phyloP scores from a whole-genome alignment of 73 alveolate genomes.

The Tetrahymena thermophila region DNA sequence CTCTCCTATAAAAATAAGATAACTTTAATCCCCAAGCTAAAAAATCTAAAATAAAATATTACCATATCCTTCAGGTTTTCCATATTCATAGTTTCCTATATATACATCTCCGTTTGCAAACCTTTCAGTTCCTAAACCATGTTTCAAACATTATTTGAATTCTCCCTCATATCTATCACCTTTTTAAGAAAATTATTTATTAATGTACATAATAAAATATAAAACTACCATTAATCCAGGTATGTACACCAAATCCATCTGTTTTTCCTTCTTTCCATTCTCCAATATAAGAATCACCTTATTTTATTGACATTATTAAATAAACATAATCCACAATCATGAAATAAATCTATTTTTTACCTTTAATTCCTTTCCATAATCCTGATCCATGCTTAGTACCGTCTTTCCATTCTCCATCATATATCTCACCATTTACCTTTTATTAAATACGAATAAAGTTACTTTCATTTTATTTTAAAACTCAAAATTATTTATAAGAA shows the following conservation, averaged over 20 bases:
- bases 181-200: background rate
- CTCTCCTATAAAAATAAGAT: background rate
- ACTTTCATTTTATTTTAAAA: background rate
- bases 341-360: background rate
- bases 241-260: conserved; percentile 39
- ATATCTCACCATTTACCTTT: conserved; percentile 31
- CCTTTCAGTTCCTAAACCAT: conserved; percentile 59
- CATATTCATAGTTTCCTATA: conserved; percentile 55
- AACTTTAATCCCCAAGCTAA: background rate
- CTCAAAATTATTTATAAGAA: background rate
- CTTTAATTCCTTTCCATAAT: background rate
- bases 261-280: conserved; percentile 37
- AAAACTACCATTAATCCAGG: conserved; percentile 9
- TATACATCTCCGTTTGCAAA: conserved; percentile 60
- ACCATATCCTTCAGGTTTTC: conserved; percentile 58
- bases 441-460: background rate
- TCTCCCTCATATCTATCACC: conserved; percentile 70
- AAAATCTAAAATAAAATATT: background rate
- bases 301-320: background rate
- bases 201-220: background rate
- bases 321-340: background rate
- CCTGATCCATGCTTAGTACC: conserved; percentile 57
- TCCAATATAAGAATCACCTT: conserved; percentile 39
- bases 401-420: conserved; percentile 59
- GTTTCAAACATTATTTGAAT: conserved; percentile 49